Conservation (phyloP, 2,329 filamentous ascomycete species). For the Colletotrichum horii region DNA sequence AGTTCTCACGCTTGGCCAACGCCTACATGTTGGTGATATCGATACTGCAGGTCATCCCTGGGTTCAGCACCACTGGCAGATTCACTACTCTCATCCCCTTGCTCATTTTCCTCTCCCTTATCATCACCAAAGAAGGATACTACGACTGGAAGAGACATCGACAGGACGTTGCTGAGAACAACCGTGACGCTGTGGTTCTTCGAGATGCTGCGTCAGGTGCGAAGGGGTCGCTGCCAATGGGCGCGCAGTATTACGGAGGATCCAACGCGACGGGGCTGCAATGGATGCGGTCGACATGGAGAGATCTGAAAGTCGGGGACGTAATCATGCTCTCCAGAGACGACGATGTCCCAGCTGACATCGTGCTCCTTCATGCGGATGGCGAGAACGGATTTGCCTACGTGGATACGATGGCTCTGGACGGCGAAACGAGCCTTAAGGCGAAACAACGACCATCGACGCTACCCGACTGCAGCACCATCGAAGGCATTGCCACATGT, state of each 20-base stretch:
- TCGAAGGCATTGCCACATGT: conserved; percentile 58
- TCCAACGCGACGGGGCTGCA: conserved; percentile 50
- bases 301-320: conserved; percentile 53
- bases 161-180: conserved; percentile 81
- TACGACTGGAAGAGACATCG: conserved; percentile 83
- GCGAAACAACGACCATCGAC: conserved; percentile 71
- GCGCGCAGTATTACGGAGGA: conserved; percentile 24
- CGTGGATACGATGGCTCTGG: conserved; percentile 82
- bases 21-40: conserved; percentile 87
- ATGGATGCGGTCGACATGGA: conserved; percentile 58
- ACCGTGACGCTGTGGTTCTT: not conserved
- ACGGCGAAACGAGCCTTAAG: conserved; percentile 83
- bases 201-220: conserved; percentile 25
- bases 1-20: conserved; percentile 86
- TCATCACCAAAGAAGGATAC: conserved; percentile 85
- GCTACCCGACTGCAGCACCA: conserved; percentile 60
- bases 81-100: conserved; percentile 78
- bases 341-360: conserved; percentile 81
- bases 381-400: conserved; percentile 82
- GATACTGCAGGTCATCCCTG: conserved; percentile 80
- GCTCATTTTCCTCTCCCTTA: conserved; percentile 78
- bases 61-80: conserved; percentile 75
- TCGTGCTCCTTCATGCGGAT: conserved; percentile 77
- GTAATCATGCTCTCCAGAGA: conserved; percentile 65
- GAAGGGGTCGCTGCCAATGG: conserved; percentile 31